Base-by-base conservation (phyloP, 306 rosid species). In the Fragaria iinumae region DNA sequence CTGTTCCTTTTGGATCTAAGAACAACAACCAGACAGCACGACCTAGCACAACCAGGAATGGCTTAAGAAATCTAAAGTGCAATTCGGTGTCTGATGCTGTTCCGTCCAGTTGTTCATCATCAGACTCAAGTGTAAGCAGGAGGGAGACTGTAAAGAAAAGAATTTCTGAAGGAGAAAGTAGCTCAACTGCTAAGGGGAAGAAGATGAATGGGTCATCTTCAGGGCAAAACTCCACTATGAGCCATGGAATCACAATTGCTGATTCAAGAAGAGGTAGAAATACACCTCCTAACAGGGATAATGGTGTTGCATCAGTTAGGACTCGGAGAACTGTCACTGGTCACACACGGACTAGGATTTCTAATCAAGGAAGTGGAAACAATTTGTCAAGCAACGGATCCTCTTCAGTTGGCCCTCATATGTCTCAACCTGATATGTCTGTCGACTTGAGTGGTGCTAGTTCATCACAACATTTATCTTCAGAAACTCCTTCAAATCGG, bases 161-260 rank as follows among this genome's bases (percentile, higher is more conserved):
- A 83, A 79, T 78, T 64, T 86, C 85, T 72, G 96, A 91, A 82
- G 98, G 97, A 77, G 99, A 96, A 85, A 85, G 90, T 75, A 96
- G 97, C 77, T 92, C 96, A 41, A 38, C 79, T 80, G 68, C 88
- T 56, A 85, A 80, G 85, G 97, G 96, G 77, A 96, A 92, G 89
- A 96, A 87, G 84, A 90, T 86, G 38, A 86, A 80, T 41, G 97
- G 90, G 4, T 80, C 89, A 32, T 77, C 87, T 10, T 81, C 74
- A 38, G 93, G 87, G 72, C 83, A 71, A 38, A 91, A 73, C 69
- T 72, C 93, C 67, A 82, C 59, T 74, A 65, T 87, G 60, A 75
- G 86, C 86, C 86, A 79, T 77, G 88, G 96, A 73, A 81, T 90
- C 85, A 86, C 93, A 11, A 88, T 93, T 74, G 84, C 90, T 68